A percentile compares a stretch with the other conserved stretches of the same genome.
Conservation (phyloP, 2,329 filamentous ascomycete species). For the Exophiala spinifera region DNA sequence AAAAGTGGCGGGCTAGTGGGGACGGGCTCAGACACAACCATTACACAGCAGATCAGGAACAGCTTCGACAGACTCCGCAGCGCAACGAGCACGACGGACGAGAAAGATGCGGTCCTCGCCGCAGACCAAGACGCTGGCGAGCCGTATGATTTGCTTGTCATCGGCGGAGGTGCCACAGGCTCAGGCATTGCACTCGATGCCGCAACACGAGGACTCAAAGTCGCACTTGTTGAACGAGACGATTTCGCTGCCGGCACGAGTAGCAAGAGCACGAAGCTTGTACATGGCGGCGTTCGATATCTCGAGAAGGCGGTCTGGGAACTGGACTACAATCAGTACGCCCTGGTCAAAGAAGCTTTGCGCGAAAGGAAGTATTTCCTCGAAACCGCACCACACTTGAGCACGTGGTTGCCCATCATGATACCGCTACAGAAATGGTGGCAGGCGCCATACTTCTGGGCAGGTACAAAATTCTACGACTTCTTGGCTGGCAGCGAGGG, state of each 20-base stretch:
- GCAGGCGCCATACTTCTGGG: conserved; percentile 73
- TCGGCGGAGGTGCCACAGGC: conserved; percentile 76
- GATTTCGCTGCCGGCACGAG: conserved; percentile 80
- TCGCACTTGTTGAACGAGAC: conserved; percentile 77
- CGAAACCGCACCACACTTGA: conserved; percentile 78
- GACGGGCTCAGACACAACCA: conserved; percentile 31
- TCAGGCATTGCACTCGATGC: conserved; percentile 79
- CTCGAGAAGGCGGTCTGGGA: conserved; percentile 85
- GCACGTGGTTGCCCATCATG: conserved; percentile 77
- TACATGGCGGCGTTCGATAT: conserved; percentile 80
- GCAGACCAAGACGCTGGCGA: conserved; percentile 42
- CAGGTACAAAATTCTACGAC: conserved; percentile 75
- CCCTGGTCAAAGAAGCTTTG: conserved; percentile 76
- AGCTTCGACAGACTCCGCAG: conserved; percentile 25
- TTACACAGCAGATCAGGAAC: conserved; percentile 22
- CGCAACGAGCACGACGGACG: conserved; percentile 8
- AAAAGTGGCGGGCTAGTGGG: conserved; percentile 37
- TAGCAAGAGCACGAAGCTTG: conserved; percentile 83
- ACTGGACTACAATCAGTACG: conserved; percentile 74
- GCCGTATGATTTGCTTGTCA: conserved; percentile 73
- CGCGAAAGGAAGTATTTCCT: conserved; percentile 80
- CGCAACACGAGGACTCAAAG: conserved; percentile 72
- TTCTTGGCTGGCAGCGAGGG: conserved; percentile 80
- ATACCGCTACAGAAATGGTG: conserved; percentile 79
- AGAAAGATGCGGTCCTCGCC: conserved; percentile 22